A percentile compares a stretch with the other conserved stretches of the same genome.
These are phyloP conservation scores for Neurospora sp. DNA, from an alignment of 2,329 filamentous ascomycete species.

Conservation along the genomic window DNA sequence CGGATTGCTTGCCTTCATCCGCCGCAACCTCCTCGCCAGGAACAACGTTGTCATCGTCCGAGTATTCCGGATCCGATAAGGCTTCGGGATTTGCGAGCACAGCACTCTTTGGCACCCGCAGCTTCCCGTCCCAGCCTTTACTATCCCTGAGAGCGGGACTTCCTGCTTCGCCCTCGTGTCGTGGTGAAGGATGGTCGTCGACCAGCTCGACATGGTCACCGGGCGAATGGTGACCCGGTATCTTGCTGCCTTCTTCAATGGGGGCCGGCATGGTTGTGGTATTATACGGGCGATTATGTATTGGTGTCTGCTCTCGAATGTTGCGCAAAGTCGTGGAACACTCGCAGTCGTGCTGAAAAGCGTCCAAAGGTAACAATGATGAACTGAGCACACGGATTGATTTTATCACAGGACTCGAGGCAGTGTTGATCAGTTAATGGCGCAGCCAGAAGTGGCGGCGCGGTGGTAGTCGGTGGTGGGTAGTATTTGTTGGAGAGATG, in stretches of 20 bases:
- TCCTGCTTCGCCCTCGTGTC: constrained; percentile 27
- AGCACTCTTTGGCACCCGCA: constrained; percentile 61
- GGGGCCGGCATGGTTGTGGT: constrained; percentile 30
- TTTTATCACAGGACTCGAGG: not conserved
- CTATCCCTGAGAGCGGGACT: constrained; percentile 45
- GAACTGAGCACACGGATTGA: not conserved
- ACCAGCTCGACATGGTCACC: constrained; percentile 37
- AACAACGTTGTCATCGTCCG: constrained; percentile 57
- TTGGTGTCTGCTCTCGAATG: not conserved
- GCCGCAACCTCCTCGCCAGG: constrained; percentile 67
- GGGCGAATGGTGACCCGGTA: constrained; percentile 20
- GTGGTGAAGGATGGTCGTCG: constrained; percentile 30
- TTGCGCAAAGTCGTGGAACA: not conserved
- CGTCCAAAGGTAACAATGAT: not conserved
- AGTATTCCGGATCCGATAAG: constrained; percentile 76
- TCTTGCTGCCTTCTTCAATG: constrained; percentile 26
- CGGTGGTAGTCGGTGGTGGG: not conserved
- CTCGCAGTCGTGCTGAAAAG: not conserved
- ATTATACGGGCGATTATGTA: not conserved
- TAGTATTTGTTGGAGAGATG: not conserved
- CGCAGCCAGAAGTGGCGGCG: not conserved
- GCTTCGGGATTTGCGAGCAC: constrained; percentile 70
- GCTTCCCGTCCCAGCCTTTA: constrained; percentile 76
- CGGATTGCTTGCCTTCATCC: constrained; percentile 55
- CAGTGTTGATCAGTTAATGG: not conserved